phyloP scores from a whole-genome alignment of 805 yeast genomes.

The Kregervanrija fluxuum region DNA sequence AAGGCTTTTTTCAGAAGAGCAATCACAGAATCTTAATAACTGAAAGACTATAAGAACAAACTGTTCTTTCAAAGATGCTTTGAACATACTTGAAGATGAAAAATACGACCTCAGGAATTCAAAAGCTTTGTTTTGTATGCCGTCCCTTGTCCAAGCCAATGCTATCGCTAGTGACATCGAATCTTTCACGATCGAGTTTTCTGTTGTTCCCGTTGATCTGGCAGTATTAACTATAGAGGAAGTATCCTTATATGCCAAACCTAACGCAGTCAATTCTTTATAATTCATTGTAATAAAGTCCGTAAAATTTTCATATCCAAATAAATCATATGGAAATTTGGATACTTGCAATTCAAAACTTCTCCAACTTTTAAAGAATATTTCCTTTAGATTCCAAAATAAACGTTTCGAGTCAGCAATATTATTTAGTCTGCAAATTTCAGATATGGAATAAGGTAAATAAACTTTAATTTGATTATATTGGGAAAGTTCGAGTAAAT shows the following conservation, averaged over 20 bases:
- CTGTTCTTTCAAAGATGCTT: conserved; percentile 17
- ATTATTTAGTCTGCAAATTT: conserved; percentile 17
- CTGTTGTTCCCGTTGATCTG: conserved; percentile 3
- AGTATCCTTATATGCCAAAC: conserved; percentile 23
- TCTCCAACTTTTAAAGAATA: conserved; percentile 39
- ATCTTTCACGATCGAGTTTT: conserved; percentile 14
- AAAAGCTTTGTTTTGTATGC: conserved; percentile 22
- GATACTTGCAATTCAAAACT: conserved; percentile 24
- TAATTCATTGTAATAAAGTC: conserved; percentile 30
- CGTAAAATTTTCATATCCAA: conserved; percentile 27
- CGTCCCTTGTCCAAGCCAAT: conserved; percentile 23
- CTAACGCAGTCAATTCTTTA: conserved; percentile 33
- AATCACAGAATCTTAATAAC: conserved; percentile 34
- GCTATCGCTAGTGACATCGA: conserved; percentile 32
- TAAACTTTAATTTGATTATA: conserved; percentile 27
- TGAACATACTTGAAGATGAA: conserved; percentile 6
- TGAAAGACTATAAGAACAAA: conserved; percentile 29
- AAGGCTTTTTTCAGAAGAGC: conserved; percentile 13
- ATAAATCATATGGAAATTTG: conserved; percentile 34
- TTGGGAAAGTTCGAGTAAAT: conserved; percentile 34
- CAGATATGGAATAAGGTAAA: conserved; percentile 21
- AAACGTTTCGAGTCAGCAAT: conserved; percentile 14
- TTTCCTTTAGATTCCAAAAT: conserved; percentile 27
- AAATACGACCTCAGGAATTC: conserved; percentile 8
- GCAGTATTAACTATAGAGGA: conserved; percentile 13